Evolutionary conservation across 148 eudicot genomes (phyloP), one percentile per base, ranked within the genome.

Genomic region (Silene latifolia): DNA sequence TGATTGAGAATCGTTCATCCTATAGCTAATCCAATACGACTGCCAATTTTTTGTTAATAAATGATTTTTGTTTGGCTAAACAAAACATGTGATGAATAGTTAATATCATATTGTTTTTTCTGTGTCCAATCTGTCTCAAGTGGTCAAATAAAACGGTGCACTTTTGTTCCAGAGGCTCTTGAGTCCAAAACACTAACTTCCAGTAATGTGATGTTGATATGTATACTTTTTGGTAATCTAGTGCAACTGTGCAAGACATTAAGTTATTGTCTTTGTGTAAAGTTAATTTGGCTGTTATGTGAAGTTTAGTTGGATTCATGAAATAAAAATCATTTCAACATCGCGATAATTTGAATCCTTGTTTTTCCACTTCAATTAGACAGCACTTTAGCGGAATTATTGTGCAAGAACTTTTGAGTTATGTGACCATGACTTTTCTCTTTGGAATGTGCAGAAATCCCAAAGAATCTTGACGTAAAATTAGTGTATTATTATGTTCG

Each of bases 111-210:
- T 23, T 70, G 24, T 63, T 4, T 20, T 46, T 64, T 54, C 8
- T 51, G 63, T n/a, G 48, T 18, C 19, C 35, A 63, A 67, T 20
- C 2, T 53, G 4, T 21, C 19, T 32, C 53, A 35, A 72, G 68
- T 51, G 67, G 76, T 80, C 83, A 71, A 76, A 46, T 71, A 76
- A 65, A 66, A 64, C 48, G 76, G 83, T 80, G 67, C 44, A 21
- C 54, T 42, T 56, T 4, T 46, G 68, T 39, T 32, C 35, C 35
- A 32, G 35, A 32, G 35, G 35, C 35, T 32, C 35, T 32, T 32
- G 35, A 32, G 61, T 71, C 79, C 63, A 13, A 7, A 67, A 39
- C 4, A 42, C 25, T n/a, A 9, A 3, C 54, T 9, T 46, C 54
- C 60, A 69, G 59, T 69, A 51, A 46, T 69, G 24, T 69, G 72